Conservation (phyloP, 2,329 filamentous ascomycete species). For the Lachnellula suecica region DNA sequence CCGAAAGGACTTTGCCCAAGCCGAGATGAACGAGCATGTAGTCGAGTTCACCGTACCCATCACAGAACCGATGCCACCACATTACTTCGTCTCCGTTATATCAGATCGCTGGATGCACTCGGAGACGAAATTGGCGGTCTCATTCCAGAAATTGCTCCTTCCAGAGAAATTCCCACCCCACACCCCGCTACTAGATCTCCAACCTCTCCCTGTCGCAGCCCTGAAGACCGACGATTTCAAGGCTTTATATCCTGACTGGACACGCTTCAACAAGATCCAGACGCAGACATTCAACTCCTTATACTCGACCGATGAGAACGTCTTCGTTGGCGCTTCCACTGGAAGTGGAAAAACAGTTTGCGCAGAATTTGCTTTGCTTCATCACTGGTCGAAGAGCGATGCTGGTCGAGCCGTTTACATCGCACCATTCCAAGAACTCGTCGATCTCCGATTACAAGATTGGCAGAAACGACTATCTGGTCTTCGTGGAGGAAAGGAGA, state of each 20-base stretch:
- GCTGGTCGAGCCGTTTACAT: constrained; percentile 86
- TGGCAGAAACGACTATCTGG: constrained; percentile 78
- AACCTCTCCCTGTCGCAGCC: constrained; percentile 84
- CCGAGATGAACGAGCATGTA: constrained; percentile 88
- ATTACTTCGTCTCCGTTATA: constrained; percentile 94
- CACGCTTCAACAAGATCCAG: constrained; percentile 94
- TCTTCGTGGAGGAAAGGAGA: constrained; percentile 79
- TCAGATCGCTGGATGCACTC: constrained; percentile 99
- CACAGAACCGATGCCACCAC: constrained; percentile 95
- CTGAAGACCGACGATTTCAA: constrained; percentile 84
- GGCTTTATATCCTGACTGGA: constrained; percentile 78
- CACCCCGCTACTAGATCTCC: constrained; percentile 87
- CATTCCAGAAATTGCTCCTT: constrained; percentile 91
- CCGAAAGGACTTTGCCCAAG: constrained; percentile 81
- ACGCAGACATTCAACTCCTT: constrained; percentile 96
- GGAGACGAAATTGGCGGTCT: constrained; percentile 88
- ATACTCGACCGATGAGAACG: constrained; percentile 88
- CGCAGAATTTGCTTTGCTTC: constrained; percentile 88
- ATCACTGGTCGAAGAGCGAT: constrained; percentile 76
- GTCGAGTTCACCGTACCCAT: constrained; percentile 97
- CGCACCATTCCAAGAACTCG: constrained; percentile 89
- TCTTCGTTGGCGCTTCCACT: constrained; percentile 88
- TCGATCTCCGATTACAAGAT: constrained; percentile 78
- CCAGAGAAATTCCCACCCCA: constrained; percentile 95
- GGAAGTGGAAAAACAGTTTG: constrained; percentile 97